Evolutionary conservation across 163 green algal species (phyloP).

Genomic region (Scenedesmus sp.): DNA sequence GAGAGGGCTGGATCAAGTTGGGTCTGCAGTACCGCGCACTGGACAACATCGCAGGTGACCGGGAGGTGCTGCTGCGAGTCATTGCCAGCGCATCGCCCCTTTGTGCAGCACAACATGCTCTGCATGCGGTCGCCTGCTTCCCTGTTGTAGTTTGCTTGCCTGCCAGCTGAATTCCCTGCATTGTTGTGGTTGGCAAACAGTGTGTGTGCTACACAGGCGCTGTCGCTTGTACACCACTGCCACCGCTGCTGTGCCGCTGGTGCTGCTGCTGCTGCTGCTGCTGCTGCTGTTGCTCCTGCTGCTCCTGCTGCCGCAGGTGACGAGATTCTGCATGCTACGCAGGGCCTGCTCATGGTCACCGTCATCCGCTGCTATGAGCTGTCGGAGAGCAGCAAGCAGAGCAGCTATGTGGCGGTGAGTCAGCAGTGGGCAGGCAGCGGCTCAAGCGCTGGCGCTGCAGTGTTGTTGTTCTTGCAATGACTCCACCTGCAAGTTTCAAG

Average conservation of each 20-base stretch:
- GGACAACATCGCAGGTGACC: constrained; percentile 27
- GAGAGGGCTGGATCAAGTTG: constrained; percentile 46
- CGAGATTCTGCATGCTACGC: constrained; percentile 18
- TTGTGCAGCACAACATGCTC: no score
- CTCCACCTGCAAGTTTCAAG: no score
- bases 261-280: background rate
- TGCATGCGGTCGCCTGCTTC: background rate
- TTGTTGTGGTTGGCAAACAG: background rate
- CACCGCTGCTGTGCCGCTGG: background rate
- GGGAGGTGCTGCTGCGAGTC: background rate
- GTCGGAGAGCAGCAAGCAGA: constrained; percentile 10
- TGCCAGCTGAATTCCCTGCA: background rate
- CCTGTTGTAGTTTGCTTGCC: background rate
- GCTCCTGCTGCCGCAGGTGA: constrained; percentile 24
- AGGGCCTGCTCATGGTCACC: constrained; percentile 48
- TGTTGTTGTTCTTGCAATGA: background rate
- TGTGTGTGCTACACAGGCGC: background rate
- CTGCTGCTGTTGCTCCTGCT: background rate
- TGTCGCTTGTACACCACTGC: background rate
- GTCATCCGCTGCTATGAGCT: constrained; percentile 47
- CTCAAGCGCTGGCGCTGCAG: background rate
- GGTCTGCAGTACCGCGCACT: constrained; percentile 52
- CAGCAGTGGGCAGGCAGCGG: background rate
- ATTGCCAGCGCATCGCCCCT: background rate
- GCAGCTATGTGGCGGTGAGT: constrained; percentile 17